Evolutionary conservation across 73 alveolate species (phyloP).

Genomic region (Paramecium sexaurelia): DNA sequence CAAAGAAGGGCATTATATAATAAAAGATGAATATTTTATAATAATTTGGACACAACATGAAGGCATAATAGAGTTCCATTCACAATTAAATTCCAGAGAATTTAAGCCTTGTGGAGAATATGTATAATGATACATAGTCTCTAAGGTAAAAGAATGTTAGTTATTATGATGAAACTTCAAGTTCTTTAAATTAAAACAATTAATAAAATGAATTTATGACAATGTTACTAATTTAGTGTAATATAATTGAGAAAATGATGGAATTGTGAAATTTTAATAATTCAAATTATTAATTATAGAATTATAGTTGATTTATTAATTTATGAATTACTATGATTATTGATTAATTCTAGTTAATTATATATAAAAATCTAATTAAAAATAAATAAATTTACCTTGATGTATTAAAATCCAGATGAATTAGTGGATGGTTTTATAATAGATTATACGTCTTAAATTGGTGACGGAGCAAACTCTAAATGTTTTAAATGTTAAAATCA

Average conservation of each 20-base stretch:
- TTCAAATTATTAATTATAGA: neutral
- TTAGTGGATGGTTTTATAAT: neutral
- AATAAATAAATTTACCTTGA: no score
- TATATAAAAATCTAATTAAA: no score
- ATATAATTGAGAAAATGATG: slow-evolving; percentile 4
- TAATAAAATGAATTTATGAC: neutral
- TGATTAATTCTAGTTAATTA: no score
- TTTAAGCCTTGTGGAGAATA: neutral
- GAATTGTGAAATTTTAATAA: neutral
- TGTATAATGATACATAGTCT: neutral
- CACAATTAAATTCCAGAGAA: neutral
- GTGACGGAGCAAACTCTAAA: neutral
- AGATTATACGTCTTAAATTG: neutral
- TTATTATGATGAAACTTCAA: neutral
- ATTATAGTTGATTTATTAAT: neutral
- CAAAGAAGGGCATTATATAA: neutral
- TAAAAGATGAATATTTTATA: neutral
- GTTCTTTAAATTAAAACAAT: neutral
- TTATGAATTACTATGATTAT: neutral
- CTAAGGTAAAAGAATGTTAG: neutral
- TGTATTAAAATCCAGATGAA: no score
- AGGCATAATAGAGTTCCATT: neutral
- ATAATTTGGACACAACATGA: neutral
- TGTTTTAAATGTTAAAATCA: neutral
- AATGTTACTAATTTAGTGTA: neutral